phyloP scores from a whole-genome alignment of 2,329 filamentous ascomycete species.

The Beauveria brongniartii region DNA sequence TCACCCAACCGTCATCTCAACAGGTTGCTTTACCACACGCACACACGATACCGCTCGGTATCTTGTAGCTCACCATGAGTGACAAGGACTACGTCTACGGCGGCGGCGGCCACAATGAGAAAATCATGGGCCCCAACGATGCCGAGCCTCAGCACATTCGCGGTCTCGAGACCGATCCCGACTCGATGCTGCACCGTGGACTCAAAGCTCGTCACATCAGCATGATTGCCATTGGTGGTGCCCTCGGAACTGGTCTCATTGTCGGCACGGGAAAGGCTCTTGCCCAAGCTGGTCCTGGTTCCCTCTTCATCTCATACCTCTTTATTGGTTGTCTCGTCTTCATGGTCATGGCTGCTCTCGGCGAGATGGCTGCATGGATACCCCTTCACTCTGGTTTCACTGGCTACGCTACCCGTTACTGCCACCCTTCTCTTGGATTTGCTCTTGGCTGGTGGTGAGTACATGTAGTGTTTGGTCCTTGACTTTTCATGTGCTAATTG shows the following conservation, averaged over 20 bases:
- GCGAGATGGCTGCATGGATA: slow-evolving; percentile 79
- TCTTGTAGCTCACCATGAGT: slow-evolving; percentile 4
- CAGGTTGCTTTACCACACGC: background rate
- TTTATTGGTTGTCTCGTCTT: slow-evolving; percentile 66
- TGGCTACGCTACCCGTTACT: slow-evolving; percentile 71
- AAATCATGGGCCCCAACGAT: slow-evolving; percentile 13
- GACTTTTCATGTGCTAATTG: slow-evolving; percentile 11
- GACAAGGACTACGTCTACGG: slow-evolving; percentile 6
- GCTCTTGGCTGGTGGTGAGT: slow-evolving; percentile 63
- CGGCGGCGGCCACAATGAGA: slow-evolving; percentile 2
- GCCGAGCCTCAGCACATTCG: slow-evolving; percentile 30
- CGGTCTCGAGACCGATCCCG: slow-evolving; percentile 40
- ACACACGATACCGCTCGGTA: background rate
- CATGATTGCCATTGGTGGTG: slow-evolving; percentile 64
- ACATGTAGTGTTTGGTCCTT: background rate
- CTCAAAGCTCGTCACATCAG: slow-evolving; percentile 48
- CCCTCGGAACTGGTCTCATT: slow-evolving; percentile 66
- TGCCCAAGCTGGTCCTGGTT: slow-evolving; percentile 49
- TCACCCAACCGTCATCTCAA: background rate
- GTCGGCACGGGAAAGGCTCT: slow-evolving; percentile 56
- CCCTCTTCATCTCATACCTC: slow-evolving; percentile 64
- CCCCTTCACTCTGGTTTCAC: slow-evolving; percentile 73
- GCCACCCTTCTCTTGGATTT: slow-evolving; percentile 74
- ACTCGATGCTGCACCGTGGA: slow-evolving; percentile 42
- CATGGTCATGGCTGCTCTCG: slow-evolving; percentile 72